Percentiles rank a stretch among this genome's conserved stretches.
Conservation (phyloP, 495 filamentous ascomycete genomes). For the Neurospora tetrasperma region DNA sequence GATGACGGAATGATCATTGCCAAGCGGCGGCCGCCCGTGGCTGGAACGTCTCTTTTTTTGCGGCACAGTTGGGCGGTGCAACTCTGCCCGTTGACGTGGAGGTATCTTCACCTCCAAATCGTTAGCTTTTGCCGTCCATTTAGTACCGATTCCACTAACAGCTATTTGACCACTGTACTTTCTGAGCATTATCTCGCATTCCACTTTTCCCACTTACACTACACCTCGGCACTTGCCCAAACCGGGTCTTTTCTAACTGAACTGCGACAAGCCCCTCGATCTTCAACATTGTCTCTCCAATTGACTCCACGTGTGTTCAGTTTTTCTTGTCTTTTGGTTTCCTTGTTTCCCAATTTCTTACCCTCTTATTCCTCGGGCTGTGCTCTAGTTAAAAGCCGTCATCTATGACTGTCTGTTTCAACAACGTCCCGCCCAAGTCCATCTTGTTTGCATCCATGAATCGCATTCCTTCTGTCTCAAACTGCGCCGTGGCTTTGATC, state of each 20-base stretch:
- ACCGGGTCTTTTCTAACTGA: not conserved
- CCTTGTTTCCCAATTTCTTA: not conserved
- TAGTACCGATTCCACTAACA: accelerated
- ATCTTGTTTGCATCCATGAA: not conserved
- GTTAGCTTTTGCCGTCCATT: not conserved
- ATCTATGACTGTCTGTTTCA: not conserved
- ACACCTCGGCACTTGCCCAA: not conserved
- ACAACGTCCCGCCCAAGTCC: not conserved
- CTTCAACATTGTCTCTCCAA: not conserved
- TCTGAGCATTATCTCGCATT: not conserved
- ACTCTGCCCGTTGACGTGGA: not conserved
- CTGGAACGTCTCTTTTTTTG: not conserved
- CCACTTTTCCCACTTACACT: not conserved
- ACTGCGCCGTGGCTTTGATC: not conserved
- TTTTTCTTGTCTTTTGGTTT: not conserved
- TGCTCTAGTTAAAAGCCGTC: not conserved
- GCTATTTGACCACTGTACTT: not conserved
- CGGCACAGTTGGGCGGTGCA: not conserved
- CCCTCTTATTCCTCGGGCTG: not conserved
- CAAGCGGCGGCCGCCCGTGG: not conserved
- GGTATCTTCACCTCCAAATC: not conserved
- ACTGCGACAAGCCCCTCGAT: not conserved
- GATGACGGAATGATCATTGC: not conserved
- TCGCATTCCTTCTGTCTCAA: not conserved
- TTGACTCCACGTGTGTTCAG: not conserved